Base-by-base conservation (phyloP, 371 early-diverging fungal genomes). In the Syncephalastrum contaminatum region DNA sequence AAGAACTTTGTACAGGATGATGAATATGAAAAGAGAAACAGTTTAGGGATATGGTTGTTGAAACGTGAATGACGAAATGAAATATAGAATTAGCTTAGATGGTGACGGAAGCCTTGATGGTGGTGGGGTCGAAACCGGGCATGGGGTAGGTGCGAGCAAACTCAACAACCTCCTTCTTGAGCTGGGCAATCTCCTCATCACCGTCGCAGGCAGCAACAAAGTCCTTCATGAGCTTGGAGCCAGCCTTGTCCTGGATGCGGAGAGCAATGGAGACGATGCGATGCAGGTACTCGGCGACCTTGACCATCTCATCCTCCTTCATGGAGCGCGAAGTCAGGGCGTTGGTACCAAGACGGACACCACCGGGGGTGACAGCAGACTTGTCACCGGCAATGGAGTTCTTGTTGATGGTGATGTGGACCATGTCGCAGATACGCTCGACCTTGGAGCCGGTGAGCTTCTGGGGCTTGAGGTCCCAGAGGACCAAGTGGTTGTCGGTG, bases 401-500 rank as follows among this genome's bases (percentile, higher is more conserved):
- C 79, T 95, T 96, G 88, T 97, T 97, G 59, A 95, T 75, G 19
- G 92, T 91, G 66, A 97, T 93, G 66, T 86, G 83, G 60, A 88
- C 92, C 72, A 88, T 82, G 64, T 99, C 99, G 81, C 99, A 98
- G 50, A 99, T 87, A 77, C 94, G 97, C 80, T 98, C 94, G 44
- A 92, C 77, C 79, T 92, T 92, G 75, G 85, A 84, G 59, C 95
- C 95, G 46, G 92, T 92, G 57, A 94, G 67, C 69, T 89, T 82
- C 70, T 81, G 79, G 53, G 89, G 91, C 70, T 92, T 83, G 63
- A 98, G 77, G 70, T 98, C 96, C 84, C 94, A 85, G 52, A 98
- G 87, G 47, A 97, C 73, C 59, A 96, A 82, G 69, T 98, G 99
- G 71, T 93, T 97, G 64, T 95, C 97, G 22, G 99, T 97, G 25